Percentiles rank a stretch among this genome's conserved stretches.
phyloP scores from a whole-genome alignment of 176 grass and related monocot genomes.

The Aegilops tauschii region DNA sequence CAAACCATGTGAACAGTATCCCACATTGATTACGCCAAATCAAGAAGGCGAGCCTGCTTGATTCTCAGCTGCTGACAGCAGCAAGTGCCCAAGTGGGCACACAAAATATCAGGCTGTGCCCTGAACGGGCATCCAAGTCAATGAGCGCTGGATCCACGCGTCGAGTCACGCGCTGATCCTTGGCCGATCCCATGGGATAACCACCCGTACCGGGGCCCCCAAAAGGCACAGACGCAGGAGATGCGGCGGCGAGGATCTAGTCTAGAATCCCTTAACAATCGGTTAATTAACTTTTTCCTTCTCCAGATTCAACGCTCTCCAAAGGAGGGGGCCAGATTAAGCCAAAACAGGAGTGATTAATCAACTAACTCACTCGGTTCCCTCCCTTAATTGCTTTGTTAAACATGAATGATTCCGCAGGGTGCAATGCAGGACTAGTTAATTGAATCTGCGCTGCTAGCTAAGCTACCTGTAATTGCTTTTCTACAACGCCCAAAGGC shows the following conservation, averaged over 20 bases:
- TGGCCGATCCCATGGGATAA: constrained; percentile 41
- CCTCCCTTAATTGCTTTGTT: background rate
- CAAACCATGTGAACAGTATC: background rate
- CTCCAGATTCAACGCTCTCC: background rate
- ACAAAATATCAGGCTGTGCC: background rate
- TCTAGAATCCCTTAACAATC: background rate
- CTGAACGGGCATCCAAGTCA: background rate
- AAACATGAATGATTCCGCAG: background rate
- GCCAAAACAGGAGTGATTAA: background rate
- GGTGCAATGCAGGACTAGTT: background rate
- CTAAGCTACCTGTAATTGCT: background rate
- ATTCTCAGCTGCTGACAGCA: background rate
- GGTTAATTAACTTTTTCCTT: background rate
- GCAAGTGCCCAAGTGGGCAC: background rate
- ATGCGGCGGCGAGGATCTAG: constrained; percentile 60
- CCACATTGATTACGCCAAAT: background rate
- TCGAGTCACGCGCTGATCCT: constrained; percentile 39
- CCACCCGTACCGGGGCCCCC: background rate
- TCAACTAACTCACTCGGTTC: background rate
- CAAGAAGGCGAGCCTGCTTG: background rate
- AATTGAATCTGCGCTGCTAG: too few species aligned
- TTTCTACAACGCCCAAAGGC: background rate
- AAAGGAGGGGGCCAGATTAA: background rate
- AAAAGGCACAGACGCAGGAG: background rate
- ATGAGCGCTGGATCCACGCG: background rate